Base-by-base conservation (phyloP, 2,329 filamentous ascomycete genomes). In the Diaporthe australafricana region DNA sequence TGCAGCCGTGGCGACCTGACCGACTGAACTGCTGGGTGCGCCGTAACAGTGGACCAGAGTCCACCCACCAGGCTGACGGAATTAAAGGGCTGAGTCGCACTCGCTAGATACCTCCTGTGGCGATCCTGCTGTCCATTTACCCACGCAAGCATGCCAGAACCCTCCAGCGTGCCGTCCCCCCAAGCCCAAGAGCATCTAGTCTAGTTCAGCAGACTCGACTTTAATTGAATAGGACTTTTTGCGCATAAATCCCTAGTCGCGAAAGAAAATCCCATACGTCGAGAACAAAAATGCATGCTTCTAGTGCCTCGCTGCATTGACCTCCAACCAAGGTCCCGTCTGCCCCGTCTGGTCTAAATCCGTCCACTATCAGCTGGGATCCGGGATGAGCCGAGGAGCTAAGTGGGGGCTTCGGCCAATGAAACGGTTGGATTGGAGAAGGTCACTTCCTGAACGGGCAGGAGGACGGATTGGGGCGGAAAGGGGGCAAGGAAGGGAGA, bases 371-470 rank as follows among this genome's bases (percentile, higher is more conserved):
- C 45, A 47, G 30, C 60, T 65, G 60, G 60, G 60, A 65, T 65
- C 60, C 60, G 60, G 60, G 45, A 65, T 35, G 30, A 65, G 42
- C 27, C 50, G 27, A 48, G 20, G 38, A 9, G 14, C 65, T n/a
- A 48, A 42, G 65, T 56, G 50, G 60, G 60, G 60, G 27, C 7
- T 17, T 25, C 38, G 27, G n/a, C 65, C 65, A 68, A 68, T 68
- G 38, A 47, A 32, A 57, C 27, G 17, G 30, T 11, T 27, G 32
- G 52, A n/a, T 22, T 50, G 60, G 45, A 42, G 60, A 38, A 3
- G 32, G 42, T 50, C 30, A 35, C 53, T 60, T 69, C 67, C 67
- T 30, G 56, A 69, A 69, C 42, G 67, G 67, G 67, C 55, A 69
- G 67, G 67, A 65, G 60, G 55, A 60, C 42, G 42, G 32, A 17